Evolutionary conservation across 345 rosid species (phyloP), one percentile per base, ranked within the genome.

Genomic region (Alliaria petiolata): DNA sequence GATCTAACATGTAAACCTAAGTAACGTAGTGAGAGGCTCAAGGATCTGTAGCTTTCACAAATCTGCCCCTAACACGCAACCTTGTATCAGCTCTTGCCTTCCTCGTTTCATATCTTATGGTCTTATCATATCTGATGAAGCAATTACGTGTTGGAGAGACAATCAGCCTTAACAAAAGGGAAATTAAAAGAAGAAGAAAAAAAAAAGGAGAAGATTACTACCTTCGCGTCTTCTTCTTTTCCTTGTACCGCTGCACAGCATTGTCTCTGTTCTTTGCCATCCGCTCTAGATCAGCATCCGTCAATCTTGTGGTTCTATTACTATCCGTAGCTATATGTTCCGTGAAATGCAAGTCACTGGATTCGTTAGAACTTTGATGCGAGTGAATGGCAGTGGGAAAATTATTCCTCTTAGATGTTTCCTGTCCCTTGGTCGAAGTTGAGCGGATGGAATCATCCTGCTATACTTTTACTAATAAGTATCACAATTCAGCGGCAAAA

Each of bases 21-120:
- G n/a, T 51, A 52, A 10, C 12, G 40, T 11, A 14, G 50, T 28
- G 13, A 53, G 25, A 31, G 9, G 28, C 30, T 30, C 12, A 53
- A 40, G 52, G 62, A 53, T 67, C 62, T 53, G 50, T 74, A 31
- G 93, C 86, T 85, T 90, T 93, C 80, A 90, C 96, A 74, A 93
- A 93, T 68, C 97, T 80, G 68, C 97, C 98, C 74, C 84, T 88
- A n/a, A n/a, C n/a, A n/a, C n/a, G n/a, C n/a, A n/a, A 85, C 81
- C 97, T 87, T 0, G 93, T 88, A 36, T 88, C 98, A 31, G 98
- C 98, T 77, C 97, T 85, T n/a, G 91, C 91, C 83, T 90, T 92
- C 82, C 98, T 86, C 3, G 98, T 85, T 82, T 88, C 98, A 19
- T 92, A 92, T 9, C 93, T 88, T 14, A 90, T 88, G 76, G 85